phyloP scores from a whole-genome alignment of 1,284 basidiomycete species.

The Moesziomyces parantarcticus region DNA sequence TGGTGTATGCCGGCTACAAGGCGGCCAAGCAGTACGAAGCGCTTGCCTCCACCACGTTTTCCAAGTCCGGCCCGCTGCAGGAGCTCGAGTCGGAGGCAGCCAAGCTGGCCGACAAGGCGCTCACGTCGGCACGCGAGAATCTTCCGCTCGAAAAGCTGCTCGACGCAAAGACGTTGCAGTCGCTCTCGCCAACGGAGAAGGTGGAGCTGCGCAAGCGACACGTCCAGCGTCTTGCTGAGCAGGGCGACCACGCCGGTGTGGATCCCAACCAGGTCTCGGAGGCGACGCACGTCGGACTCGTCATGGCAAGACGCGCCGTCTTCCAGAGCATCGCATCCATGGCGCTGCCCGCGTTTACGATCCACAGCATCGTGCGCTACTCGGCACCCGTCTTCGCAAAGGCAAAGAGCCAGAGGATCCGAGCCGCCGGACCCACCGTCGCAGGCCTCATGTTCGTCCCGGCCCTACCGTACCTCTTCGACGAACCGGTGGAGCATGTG shows the following conservation, averaged over 20 bases:
- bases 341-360: slow-evolving; percentile 62
- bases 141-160: slow-evolving; percentile 41
- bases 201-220: slow-evolving; percentile 51
- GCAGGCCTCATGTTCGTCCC: slow-evolving; percentile 73
- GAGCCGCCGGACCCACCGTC: slow-evolving; percentile 82
- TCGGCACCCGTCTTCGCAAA: slow-evolving; percentile 80
- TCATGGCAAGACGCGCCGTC: slow-evolving; percentile 56
- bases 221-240: slow-evolving; percentile 26
- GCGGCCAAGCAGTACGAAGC: slow-evolving; percentile 48
- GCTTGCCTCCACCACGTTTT: slow-evolving; percentile 28
- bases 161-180: slow-evolving; percentile 33
- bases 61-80: slow-evolving; percentile 18
- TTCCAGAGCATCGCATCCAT: slow-evolving; percentile 66
- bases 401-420: slow-evolving; percentile 75
- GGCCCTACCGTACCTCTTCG: slow-evolving; percentile 55
- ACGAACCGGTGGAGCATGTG: slow-evolving; percentile 70
- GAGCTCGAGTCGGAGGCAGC: slow-evolving; percentile 36
- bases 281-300: slow-evolving; percentile 45
- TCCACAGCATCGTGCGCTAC: slow-evolving; percentile 70
- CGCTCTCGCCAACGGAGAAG: slow-evolving; percentile 44
- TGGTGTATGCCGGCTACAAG: slow-evolving; percentile 88
- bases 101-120: slow-evolving; percentile 35
- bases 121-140: slow-evolving; percentile 15
- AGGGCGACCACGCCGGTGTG: slow-evolving; percentile 34
- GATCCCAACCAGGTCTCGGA: slow-evolving; percentile 41